Evolutionary conservation across 495 filamentous ascomycete species (phyloP).

Genomic region (Chaetomium cochliodes): DNA sequence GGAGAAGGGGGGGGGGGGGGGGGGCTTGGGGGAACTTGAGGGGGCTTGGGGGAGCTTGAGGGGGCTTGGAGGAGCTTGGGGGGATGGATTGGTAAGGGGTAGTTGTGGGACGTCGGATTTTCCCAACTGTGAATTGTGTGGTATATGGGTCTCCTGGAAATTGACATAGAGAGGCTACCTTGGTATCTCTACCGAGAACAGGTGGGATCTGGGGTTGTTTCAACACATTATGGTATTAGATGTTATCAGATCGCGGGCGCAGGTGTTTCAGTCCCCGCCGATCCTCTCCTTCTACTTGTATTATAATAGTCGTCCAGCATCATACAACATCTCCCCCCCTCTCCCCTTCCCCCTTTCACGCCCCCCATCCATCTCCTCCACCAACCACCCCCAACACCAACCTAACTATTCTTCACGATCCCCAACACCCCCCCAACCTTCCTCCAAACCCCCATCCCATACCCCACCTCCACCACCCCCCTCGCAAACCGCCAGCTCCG

Average conservation of each 20-base stretch:
- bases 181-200: neutral
- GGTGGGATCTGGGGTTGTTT: neutral
- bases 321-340: neutral
- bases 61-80: too few relatives aligned
- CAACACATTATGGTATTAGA: slow-evolving; percentile 7
- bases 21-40: too few relatives aligned
- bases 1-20: too few relatives aligned
- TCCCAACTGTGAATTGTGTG: too few relatives aligned
- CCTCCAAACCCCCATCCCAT: slow-evolving; percentile 41
- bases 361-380: neutral
- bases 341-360: neutral
- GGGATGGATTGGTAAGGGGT: too few relatives aligned
- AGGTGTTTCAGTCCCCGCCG: too few relatives aligned
- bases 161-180: too few relatives aligned
- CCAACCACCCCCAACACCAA: neutral
- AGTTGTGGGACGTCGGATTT: too few relatives aligned
- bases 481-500: slow-evolving; percentile 56
- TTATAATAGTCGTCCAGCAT: neutral
- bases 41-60: too few relatives aligned
- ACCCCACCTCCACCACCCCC: slow-evolving; percentile 56
- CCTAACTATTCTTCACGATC: slow-evolving; percentile 43
- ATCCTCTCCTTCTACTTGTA: neutral
- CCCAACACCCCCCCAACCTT: slow-evolving; percentile 44
- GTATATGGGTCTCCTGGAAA: too few relatives aligned
- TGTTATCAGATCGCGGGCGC: neutral